Conservation (phyloP, 225 moss, liverwort and hornwort species). For the Sphagnum tenellum region DNA sequence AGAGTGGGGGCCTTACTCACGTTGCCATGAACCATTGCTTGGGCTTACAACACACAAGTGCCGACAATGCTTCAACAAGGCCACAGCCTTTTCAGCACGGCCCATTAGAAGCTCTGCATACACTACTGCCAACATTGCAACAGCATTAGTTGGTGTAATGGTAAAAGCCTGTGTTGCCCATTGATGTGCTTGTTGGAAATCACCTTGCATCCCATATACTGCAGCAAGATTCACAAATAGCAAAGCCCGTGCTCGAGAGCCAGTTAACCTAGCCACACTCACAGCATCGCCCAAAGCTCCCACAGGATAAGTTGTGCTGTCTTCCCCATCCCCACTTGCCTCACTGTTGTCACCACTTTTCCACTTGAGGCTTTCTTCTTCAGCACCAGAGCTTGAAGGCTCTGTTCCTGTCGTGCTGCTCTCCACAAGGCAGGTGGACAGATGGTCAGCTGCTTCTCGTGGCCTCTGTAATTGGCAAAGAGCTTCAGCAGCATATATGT, state of each 20-base stretch:
- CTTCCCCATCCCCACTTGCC: constrained; percentile 88
- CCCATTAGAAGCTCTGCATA: constrained; percentile 86
- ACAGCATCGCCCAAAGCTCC: constrained; percentile 63
- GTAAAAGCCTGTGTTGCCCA: constrained; percentile 59
- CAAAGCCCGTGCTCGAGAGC: constrained; percentile 57
- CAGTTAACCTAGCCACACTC: constrained; percentile 62
- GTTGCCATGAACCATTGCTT: constrained; percentile 52
- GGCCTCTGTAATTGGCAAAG: constrained; percentile 75
- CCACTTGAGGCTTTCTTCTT: constrained; percentile 79
- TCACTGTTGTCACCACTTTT: constrained; percentile 94
- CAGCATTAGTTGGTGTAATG: constrained; percentile 55
- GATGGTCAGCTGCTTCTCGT: constrained; percentile 69
- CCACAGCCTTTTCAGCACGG: constrained; percentile 57
- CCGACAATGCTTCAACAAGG: constrained; percentile 76
- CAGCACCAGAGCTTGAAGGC: constrained; percentile 34
- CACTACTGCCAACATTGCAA: constrained; percentile 69
- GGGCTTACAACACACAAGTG: constrained; percentile 81
- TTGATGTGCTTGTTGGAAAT: constrained; percentile 74
- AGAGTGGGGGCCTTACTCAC: constrained; percentile 25
- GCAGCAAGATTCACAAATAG: constrained; percentile 74
- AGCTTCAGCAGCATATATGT: constrained; percentile 81
- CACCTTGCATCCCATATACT: constrained; percentile 84
- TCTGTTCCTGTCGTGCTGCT: constrained; percentile 41
- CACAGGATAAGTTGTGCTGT: constrained; percentile 43
- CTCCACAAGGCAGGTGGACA: constrained; percentile 67